A percentile compares a stretch with the other conserved stretches of the same genome.
These are phyloP conservation scores for Simplicillium sp. DNA, from an alignment of 2,329 filamentous ascomycete species.

Conservation along the genomic window DNA sequence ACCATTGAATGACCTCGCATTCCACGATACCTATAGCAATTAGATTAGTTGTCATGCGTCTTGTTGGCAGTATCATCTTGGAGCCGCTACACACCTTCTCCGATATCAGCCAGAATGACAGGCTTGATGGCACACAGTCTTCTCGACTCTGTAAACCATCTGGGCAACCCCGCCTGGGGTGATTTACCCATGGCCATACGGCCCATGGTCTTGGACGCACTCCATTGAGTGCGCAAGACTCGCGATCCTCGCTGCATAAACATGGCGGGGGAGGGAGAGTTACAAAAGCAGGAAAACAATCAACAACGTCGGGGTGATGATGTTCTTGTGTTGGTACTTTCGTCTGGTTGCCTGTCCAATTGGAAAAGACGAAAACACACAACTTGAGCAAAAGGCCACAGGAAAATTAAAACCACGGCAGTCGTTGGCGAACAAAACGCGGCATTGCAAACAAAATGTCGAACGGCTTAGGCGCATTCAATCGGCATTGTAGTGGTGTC, in stretches of 20 bases:
- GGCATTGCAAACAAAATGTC: background rate
- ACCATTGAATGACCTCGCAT: constrained; percentile 99
- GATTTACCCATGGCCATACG: constrained; percentile 21
- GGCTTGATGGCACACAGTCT: constrained; percentile 57
- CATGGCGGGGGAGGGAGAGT: constrained; percentile 27
- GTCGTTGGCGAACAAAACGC: background rate
- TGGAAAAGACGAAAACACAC: background rate
- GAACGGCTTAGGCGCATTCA: constrained; percentile 16
- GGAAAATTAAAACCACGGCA: no score
- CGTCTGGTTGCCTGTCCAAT: no score
- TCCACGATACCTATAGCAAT: constrained; percentile 78
- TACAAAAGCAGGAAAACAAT: background rate
- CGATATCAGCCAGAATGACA: constrained; percentile 76
- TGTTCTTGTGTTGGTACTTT: no score
- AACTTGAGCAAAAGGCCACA: background rate
- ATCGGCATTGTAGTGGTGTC: constrained; percentile 23
- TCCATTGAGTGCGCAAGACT: constrained; percentile 41
- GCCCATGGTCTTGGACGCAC: constrained; percentile 28
- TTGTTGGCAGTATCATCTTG: background rate
- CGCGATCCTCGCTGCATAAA: constrained; percentile 44
- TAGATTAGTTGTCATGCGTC: background rate
- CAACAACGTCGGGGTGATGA: no score
- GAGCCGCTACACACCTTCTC: constrained; percentile 51
- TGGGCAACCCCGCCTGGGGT: constrained; percentile 20
- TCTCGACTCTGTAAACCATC: constrained; percentile 42